A percentile compares a stretch with the other conserved stretches of the same genome.
phyloP scores from a whole-genome alignment of 495 filamentous ascomycete genomes.

The Penicillium goetzii region DNA sequence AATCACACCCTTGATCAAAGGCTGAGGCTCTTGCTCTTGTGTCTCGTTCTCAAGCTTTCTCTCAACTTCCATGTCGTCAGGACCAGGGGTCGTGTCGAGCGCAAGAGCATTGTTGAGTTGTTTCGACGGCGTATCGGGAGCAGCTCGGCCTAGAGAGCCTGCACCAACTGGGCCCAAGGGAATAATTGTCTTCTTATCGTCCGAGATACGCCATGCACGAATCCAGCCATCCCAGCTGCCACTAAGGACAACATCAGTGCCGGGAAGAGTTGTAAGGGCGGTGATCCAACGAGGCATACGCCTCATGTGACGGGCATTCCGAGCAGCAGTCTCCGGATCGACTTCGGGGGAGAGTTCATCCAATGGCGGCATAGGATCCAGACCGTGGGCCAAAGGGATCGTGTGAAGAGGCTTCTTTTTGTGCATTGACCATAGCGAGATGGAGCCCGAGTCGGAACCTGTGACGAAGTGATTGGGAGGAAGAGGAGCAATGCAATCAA shows the following conservation, averaged over 20 bases:
- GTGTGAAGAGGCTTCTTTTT: constrained; percentile 95
- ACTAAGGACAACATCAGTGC: constrained; percentile 82
- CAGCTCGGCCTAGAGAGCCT: constrained; percentile 17
- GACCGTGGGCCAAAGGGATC: constrained; percentile 78
- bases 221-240: constrained; percentile 94
- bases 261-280: constrained; percentile 80
- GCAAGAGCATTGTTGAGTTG: constrained; percentile 44
- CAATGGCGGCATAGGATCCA: constrained; percentile 66
- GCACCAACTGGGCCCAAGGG: constrained; percentile 67
- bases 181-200: constrained; percentile 81
- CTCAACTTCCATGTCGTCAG: constrained; percentile 33
- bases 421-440: constrained; percentile 86
- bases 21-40: constrained; percentile 32
- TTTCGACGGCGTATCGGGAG: constrained; percentile 42
- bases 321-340: constrained; percentile 61
- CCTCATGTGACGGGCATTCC: constrained; percentile 49
- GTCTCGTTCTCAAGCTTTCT: constrained; percentile 17
- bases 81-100: constrained; percentile 27
- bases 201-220: constrained; percentile 79
- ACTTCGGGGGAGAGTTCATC: constrained; percentile 72
- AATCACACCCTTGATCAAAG: constrained; percentile 70
- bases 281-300: constrained; percentile 81
- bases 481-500: constrained; percentile 86
- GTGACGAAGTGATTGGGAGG: constrained; percentile 92
- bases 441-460: constrained; percentile 82